Base-by-base conservation (phyloP, 257 asterid species). In the Ajuga chamaepitys region DNA sequence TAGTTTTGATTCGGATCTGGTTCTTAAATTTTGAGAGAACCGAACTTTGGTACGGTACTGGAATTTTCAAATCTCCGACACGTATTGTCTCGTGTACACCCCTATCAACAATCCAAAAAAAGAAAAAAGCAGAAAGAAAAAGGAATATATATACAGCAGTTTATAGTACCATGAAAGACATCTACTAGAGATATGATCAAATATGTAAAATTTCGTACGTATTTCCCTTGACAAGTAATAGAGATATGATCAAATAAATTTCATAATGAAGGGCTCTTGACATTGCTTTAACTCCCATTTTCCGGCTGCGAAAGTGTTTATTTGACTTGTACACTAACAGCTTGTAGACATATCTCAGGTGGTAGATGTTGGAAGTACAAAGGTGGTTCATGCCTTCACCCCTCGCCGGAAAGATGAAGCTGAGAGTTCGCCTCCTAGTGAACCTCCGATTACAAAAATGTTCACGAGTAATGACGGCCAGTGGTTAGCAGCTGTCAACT, bases 401-500 rank as follows among this genome's bases (percentile, higher is more conserved):
- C 96, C 98, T 75, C 68, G 80, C 68, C 83, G 82, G 13, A 75
- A 80, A 71, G 89, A 81, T 21, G 56, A 66, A 37, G 86, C 11
- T 48, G 88, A 78, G 57, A 83, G 74, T 44, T 70, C 81, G 78
- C 83, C 85, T 3, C 95, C 89, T 30, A 66, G 80, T 71, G 96
- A 91, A 68, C 95, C 98, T 64, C 94, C 98, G 52, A 88, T 91
- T 51, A 91, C 98, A 60, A 86, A 74, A 78, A 83, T 91, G 98
- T 80, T 88, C 71, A 82, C 89, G 37, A 86, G 96, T 74, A 48
- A 64, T 21, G 96, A 91, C 11, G 91, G 88, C 53, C 94, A 86
- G 63, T 88, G 98, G 98, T 80, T 91, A 44, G 96, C 98, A 70
- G 89, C 95, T 65, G 70, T 91, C 72, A 91, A 83, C 82, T 91